These are phyloP conservation scores for Tetragonia tetragonoides DNA, from an alignment of 148 eudicot genomes.

Conservation along the genomic window DNA sequence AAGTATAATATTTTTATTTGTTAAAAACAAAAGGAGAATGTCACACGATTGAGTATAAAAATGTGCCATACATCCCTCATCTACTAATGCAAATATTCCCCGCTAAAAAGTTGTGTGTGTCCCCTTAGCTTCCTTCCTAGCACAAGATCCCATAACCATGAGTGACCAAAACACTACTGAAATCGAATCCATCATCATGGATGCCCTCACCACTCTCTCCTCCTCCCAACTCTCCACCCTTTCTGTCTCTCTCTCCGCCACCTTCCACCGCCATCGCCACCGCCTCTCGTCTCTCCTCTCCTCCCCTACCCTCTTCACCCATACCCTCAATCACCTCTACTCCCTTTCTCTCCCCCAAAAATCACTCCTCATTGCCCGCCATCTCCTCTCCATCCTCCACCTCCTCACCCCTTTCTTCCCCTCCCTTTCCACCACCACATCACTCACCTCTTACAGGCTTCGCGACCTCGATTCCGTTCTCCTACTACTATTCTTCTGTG, in stretches of 20 bases:
- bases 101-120: background rate
- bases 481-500: slow-evolving; percentile 54
- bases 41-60: slow-evolving; percentile 11
- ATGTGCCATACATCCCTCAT: slow-evolving; percentile 7
- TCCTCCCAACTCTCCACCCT: slow-evolving; percentile 44
- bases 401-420: slow-evolving; percentile 31
- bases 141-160: slow-evolving; percentile 20
- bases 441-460: slow-evolving; percentile 25
- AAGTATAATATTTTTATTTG: too few species aligned
- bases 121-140: background rate
- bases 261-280: slow-evolving; percentile 51
- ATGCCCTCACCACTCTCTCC: slow-evolving; percentile 50
- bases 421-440: background rate
- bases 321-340: slow-evolving; percentile 55
- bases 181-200: slow-evolving; percentile 32
- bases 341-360: slow-evolving; percentile 62
- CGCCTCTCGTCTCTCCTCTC: slow-evolving; percentile 53
- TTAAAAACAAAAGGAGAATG: background rate
- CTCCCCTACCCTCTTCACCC: slow-evolving; percentile 49
- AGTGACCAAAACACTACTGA: slow-evolving; percentile 8
- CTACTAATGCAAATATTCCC: background rate
- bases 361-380: slow-evolving; percentile 59
- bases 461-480: slow-evolving; percentile 60
- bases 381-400: slow-evolving; percentile 52
- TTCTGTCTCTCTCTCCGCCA: slow-evolving; percentile 42